These are phyloP conservation scores for Solanum etuberosum DNA, from an alignment of 257 asterid species.

Conservation along the genomic window DNA sequence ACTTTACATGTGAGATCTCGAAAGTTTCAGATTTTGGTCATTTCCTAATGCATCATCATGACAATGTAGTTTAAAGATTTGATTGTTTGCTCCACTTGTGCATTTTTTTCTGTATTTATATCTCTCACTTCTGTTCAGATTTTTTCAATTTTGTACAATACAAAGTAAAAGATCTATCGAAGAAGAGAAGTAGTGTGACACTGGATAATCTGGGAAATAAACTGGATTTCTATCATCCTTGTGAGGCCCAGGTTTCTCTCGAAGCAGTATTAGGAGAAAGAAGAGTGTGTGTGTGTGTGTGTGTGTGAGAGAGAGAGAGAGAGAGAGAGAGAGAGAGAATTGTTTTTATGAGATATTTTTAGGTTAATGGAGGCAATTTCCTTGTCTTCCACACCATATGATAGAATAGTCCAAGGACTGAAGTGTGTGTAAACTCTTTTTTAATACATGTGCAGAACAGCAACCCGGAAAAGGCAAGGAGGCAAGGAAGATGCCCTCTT, in stretches of 20 bases:
- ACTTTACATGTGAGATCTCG: conserved; percentile 72
- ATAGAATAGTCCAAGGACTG: background rate
- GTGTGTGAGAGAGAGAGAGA: background rate
- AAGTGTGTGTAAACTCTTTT: conserved; percentile 5
- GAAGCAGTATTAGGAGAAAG: background rate
- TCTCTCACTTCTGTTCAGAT: background rate
- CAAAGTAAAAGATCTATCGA: background rate
- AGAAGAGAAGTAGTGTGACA: background rate
- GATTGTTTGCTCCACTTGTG: background rate
- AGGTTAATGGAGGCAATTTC: background rate
- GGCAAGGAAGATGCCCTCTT: conserved; percentile 97
- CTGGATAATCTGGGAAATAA: background rate
- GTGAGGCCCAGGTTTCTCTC: background rate
- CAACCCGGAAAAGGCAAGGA: conserved; percentile 83
- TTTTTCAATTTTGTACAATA: background rate
- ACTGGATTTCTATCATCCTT: background rate
- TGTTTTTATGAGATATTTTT: background rate
- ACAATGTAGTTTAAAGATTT: background rate
- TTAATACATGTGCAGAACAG: conserved; percentile 42
- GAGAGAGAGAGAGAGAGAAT: background rate
- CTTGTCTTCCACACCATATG: background rate
- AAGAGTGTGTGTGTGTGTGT: background rate
- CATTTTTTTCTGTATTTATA: background rate
- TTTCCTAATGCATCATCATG: background rate
- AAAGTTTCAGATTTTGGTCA: background rate